Percentiles rank a stretch among this genome's conserved stretches.
These are phyloP conservation scores for Micractinium sp. DNA, from an alignment of 139 green algal species.

Conservation along the genomic window DNA sequence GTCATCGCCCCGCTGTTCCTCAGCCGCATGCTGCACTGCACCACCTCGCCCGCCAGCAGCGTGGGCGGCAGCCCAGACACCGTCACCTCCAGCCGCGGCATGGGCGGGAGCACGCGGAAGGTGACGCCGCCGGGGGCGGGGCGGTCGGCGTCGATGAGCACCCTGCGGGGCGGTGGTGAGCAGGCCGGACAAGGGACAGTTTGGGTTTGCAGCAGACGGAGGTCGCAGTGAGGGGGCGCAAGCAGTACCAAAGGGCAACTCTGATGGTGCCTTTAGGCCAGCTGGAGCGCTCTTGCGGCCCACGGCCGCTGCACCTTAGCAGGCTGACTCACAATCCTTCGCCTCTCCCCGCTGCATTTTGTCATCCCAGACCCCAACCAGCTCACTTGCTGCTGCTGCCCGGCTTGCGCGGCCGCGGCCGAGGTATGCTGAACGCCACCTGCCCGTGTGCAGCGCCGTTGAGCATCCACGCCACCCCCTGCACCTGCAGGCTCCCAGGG, in stretches of 20 bases:
- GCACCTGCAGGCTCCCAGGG: conserved; percentile 69
- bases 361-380: background rate
- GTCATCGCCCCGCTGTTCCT: conserved; percentile 48
- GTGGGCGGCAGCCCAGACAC: conserved; percentile 36
- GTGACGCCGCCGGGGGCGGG: conserved; percentile 56
- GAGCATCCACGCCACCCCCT: conserved; percentile 71
- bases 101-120: conserved; percentile 62
- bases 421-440: conserved; percentile 56
- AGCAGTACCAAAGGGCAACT: no score
- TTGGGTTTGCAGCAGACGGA: background rate
- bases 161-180: background rate
- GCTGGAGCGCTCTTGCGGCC: no score
- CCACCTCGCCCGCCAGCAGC: conserved; percentile 55
- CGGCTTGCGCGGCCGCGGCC: conserved; percentile 33
- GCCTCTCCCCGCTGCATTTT: no score
- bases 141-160: background rate
- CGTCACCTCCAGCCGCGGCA: conserved; percentile 68
- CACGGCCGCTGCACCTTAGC: background rate
- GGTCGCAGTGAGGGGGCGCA: no score
- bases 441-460: conserved; percentile 59
- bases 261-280: no score
- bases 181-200: background rate
- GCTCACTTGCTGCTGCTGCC: conserved; percentile 34
- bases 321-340: background rate
- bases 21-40: conserved; percentile 38